Conservation (phyloP, 805 yeast species). For the Aciculoconidium aculeatum region DNA sequence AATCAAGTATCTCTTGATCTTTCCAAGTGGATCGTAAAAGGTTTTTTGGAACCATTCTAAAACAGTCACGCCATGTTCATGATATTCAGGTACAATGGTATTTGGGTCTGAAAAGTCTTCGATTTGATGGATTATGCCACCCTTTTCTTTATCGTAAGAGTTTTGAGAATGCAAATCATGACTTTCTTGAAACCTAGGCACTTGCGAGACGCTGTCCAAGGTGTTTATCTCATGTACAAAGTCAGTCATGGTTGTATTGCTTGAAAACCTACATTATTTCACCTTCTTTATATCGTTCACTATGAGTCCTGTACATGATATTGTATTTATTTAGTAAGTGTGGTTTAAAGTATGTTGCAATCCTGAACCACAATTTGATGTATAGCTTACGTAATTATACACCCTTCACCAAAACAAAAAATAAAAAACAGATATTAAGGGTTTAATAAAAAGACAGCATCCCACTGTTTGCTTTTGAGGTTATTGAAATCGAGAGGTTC, state of each 20-base stretch:
- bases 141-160: constrained; percentile 17
- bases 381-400: constrained; percentile 21
- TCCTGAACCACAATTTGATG: constrained; percentile 20
- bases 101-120: too few species aligned
- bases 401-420: too few species aligned
- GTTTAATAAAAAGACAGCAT: too few species aligned
- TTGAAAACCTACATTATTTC: too few species aligned
- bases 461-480: too few species aligned
- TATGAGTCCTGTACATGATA: too few species aligned
- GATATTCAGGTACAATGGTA: constrained; percentile 33
- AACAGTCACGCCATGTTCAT: constrained; percentile 29
- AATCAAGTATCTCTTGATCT: constrained; percentile 41
- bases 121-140: too few species aligned
- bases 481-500: too few species aligned
- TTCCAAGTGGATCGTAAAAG: constrained; percentile 33
- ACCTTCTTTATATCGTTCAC: neutral
- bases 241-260: constrained; percentile 10
- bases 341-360: constrained; percentile 12
- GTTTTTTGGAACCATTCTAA: constrained; percentile 24
- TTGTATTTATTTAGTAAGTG: constrained; percentile 4
- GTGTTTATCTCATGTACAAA: constrained; percentile 7
- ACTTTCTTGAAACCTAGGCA: constrained; percentile 16
- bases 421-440: too few species aligned
- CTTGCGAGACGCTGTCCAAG: constrained; percentile 13
- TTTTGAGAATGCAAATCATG: constrained; percentile 8